phyloP scores from a whole-genome alignment of 1,284 basidiomycete species.

The Trichosporon coremiiforme region DNA sequence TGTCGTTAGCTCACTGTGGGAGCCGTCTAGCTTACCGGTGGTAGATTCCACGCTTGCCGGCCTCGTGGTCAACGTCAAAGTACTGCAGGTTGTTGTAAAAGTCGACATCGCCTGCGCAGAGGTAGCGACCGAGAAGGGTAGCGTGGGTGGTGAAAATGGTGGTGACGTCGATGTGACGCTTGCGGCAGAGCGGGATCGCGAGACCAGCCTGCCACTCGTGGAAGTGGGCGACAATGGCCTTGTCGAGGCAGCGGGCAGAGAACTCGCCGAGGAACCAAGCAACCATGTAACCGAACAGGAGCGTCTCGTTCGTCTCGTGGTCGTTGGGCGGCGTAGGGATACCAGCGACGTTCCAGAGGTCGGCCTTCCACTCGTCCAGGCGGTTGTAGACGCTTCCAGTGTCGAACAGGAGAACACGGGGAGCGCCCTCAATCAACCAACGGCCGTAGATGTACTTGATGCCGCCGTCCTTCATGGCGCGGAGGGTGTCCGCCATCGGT shows the following conservation, averaged over 20 bases:
- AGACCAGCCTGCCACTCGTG: constrained; percentile 99
- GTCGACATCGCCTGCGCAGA: constrained; percentile 95
- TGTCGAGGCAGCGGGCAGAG: constrained; percentile 72
- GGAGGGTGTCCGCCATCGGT: constrained; percentile 69
- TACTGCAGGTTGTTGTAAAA: constrained; percentile 99
- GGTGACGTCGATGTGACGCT: constrained; percentile 94
- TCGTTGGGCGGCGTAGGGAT: constrained; percentile 95
- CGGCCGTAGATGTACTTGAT: constrained; percentile 93
- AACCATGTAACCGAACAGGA: constrained; percentile 96
- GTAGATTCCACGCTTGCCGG: constrained; percentile 93
- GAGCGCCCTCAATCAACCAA: constrained; percentile 96
- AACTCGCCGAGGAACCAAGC: constrained; percentile 99
- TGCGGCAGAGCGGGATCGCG: constrained; percentile 92
- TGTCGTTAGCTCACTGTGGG: constrained; percentile 59
- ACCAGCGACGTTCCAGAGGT: constrained; percentile 96
- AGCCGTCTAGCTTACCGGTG: constrained; percentile 56
- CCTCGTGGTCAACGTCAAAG: constrained; percentile 99
- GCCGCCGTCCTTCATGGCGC: constrained; percentile 78
- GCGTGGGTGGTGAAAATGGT: constrained; percentile 98
- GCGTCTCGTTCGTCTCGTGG: constrained; percentile 98
- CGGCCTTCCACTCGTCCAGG: constrained; percentile 97
- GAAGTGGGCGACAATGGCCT: constrained; percentile 93
- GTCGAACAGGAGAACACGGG: constrained; percentile 92
- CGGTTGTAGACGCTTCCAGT: constrained; percentile 79
- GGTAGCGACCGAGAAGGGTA: constrained; percentile 95